These are phyloP conservation scores for Nectriaceae sp. DNA, from an alignment of 2,329 filamentous ascomycete species.

Conservation along the genomic window DNA sequence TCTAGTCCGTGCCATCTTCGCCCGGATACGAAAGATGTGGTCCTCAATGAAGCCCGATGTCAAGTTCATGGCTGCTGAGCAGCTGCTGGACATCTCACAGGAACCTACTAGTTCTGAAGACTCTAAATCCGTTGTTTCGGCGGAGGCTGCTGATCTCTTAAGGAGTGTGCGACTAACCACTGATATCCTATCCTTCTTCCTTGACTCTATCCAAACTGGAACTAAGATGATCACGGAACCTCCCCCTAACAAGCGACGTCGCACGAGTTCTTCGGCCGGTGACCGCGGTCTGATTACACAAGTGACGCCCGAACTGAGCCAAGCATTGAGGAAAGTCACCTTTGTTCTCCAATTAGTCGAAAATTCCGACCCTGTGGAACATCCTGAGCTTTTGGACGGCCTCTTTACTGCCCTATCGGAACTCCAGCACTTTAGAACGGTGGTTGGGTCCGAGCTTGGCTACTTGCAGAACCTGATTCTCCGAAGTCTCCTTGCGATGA, in stretches of 20 bases:
- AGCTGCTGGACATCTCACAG: slow-evolving; percentile 64
- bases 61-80: slow-evolving; percentile 60
- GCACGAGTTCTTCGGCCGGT: slow-evolving; percentile 73
- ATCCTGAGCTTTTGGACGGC: slow-evolving; percentile 74
- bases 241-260: slow-evolving; percentile 75
- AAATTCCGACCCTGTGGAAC: slow-evolving; percentile 71
- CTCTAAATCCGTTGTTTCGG: slow-evolving; percentile 42
- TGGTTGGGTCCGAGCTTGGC: slow-evolving; percentile 82
- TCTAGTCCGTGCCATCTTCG: slow-evolving; percentile 68
- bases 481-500: slow-evolving; percentile 78
- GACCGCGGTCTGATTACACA: slow-evolving; percentile 60
- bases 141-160: slow-evolving; percentile 71
- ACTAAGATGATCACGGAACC: slow-evolving; percentile 71
- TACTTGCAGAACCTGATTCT: slow-evolving; percentile 88
- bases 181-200: slow-evolving; percentile 68
- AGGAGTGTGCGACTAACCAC: slow-evolving; percentile 74
- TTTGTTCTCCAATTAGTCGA: slow-evolving; percentile 89
- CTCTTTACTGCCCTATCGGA: slow-evolving; percentile 86
- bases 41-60: slow-evolving; percentile 65
- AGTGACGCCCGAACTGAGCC: slow-evolving; percentile 65
- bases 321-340: slow-evolving; percentile 74
- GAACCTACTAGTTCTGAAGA: slow-evolving; percentile 37
- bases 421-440: slow-evolving; percentile 79
- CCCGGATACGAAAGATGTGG: slow-evolving; percentile 73
- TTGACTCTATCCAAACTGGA: slow-evolving; percentile 74